Percentiles rank a stretch among this genome's conserved stretches.
These are phyloP conservation scores for Platanus orientalis DNA, from an alignment of 164 flowering plant genomes.

Conservation along the genomic window DNA sequence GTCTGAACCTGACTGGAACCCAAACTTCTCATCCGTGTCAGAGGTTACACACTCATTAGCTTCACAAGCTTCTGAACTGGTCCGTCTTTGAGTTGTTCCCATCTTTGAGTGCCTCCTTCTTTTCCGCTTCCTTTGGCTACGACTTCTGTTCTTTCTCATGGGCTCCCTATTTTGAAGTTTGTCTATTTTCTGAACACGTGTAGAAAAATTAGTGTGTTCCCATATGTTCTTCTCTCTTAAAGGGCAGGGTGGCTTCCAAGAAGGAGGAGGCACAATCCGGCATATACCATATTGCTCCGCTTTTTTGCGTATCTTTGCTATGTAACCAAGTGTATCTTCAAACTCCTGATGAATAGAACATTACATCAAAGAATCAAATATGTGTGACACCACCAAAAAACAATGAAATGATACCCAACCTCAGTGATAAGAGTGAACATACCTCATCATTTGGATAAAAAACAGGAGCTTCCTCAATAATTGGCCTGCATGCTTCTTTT, in stretches of 20 bases:
- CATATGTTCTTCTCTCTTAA: slow-evolving; percentile 55
- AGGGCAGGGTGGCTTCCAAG: slow-evolving; percentile 79
- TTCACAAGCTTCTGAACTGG: slow-evolving; percentile 36
- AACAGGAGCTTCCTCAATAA: slow-evolving; percentile 74
- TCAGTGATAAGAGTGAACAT: slow-evolving; percentile 3
- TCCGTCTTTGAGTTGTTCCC: slow-evolving; percentile 38
- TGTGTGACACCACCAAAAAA: background rate
- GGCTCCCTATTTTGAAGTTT: slow-evolving; percentile 89
- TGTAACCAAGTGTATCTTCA: slow-evolving; percentile 72
- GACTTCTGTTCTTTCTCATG: slow-evolving; percentile 49
- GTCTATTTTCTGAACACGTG: slow-evolving; percentile 69
- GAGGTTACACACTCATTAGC: slow-evolving; percentile 31
- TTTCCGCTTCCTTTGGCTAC: slow-evolving; percentile 54
- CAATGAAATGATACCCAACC: background rate
- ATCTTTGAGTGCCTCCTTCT: slow-evolving; percentile 43
- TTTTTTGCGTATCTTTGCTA: slow-evolving; percentile 51
- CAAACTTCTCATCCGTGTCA: slow-evolving; percentile 76
- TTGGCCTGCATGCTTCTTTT: slow-evolving; percentile 61
- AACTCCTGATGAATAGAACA: slow-evolving; percentile 50
- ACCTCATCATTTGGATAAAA: slow-evolving; percentile 80
- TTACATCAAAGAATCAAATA: background rate
- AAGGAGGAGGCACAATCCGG: slow-evolving; percentile 79
- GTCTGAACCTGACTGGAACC: slow-evolving; percentile 76
- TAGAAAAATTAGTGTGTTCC: slow-evolving; percentile 58
- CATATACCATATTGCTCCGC: slow-evolving; percentile 84